A percentile compares a stretch with the other conserved stretches of the same genome.
Conservation (phyloP, 1,139 yeast genomes). For the Pichia terricola region DNA sequence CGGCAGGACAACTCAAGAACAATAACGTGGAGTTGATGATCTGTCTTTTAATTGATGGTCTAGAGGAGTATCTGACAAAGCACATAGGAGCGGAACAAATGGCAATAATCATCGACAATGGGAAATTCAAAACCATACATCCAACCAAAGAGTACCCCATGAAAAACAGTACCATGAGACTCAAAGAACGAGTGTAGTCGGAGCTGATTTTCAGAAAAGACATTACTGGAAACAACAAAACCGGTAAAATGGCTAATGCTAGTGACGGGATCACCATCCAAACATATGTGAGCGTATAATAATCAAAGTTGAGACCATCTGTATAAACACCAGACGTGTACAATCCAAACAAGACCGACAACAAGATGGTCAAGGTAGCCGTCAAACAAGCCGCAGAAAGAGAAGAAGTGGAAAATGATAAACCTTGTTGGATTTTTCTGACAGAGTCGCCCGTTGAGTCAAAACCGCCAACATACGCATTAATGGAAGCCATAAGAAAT, state of each 20-base stretch:
- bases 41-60: background rate
- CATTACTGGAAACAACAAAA: constrained; percentile 7
- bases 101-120: constrained; percentile 68
- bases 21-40: constrained; percentile 17
- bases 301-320: constrained; percentile 2
- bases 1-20: constrained; percentile 23
- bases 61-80: constrained; percentile 41
- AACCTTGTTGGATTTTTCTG: constrained; percentile 8
- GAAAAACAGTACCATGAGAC: constrained; percentile 30
- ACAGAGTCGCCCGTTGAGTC: constrained; percentile 9
- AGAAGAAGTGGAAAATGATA: constrained; percentile 11
- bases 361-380: constrained; percentile 9
- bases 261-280: constrained; percentile 5
- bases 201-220: constrained; percentile 4
- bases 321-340: constrained; percentile 8
- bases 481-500: constrained; percentile 63
- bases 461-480: constrained; percentile 41
- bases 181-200: constrained; percentile 30
- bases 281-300: constrained; percentile 1
- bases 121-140: constrained; percentile 71
- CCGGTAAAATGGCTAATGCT: constrained; percentile 2
- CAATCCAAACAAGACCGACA: constrained; percentile 14
- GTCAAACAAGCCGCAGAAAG: constrained; percentile 15
- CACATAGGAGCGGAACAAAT: constrained; percentile 62
- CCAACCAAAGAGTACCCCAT: constrained; percentile 66